phyloP scores from a whole-genome alignment of 2,329 filamentous ascomycete genomes.

The Elsinoe batatas region DNA sequence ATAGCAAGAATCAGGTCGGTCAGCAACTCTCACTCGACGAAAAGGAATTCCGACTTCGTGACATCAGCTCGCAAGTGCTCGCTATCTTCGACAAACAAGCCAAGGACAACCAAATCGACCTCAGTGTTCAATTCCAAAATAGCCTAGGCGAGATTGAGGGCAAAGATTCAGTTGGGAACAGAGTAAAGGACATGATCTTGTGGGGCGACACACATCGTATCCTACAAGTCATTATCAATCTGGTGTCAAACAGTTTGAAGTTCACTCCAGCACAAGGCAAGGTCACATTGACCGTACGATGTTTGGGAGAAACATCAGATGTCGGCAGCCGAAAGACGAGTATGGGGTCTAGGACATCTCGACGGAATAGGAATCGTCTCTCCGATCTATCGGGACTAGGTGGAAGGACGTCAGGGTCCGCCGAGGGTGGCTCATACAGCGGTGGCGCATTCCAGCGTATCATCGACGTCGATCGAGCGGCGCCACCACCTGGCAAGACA shows the following conservation, averaged over 20 bases:
- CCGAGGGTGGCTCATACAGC: constrained; percentile 1
- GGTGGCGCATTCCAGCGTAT: constrained; percentile 22
- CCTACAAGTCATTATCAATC: constrained; percentile 83
- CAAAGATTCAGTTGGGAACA: constrained; percentile 28
- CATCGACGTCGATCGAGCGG: constrained; percentile 29
- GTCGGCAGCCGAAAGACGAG: constrained; percentile 33
- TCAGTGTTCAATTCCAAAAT: constrained; percentile 62
- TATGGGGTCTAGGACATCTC: constrained; percentile 31
- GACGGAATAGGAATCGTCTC: constrained; percentile 20
- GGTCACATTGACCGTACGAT: constrained; percentile 67
- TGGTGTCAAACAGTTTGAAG: constrained; percentile 85
- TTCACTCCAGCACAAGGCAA: constrained; percentile 72
- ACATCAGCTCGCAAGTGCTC: constrained; percentile 70
- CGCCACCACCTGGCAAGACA: constrained; percentile 52
- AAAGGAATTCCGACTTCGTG: constrained; percentile 73
- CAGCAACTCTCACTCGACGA: constrained; percentile 74
- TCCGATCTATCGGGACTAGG: constrained; percentile 19
- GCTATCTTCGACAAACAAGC: constrained; percentile 89
- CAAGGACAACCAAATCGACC: constrained; percentile 64
- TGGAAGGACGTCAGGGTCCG: constrained; percentile 5
- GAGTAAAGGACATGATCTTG: constrained; percentile 73
- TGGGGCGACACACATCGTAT: constrained; percentile 92
- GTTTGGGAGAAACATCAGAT: constrained; percentile 50
- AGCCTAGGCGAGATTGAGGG: constrained; percentile 24
- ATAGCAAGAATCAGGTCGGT: constrained; percentile 87